Percentiles rank a stretch among this genome's conserved stretches.
Conservation (phyloP, 345 rosid genomes). For the Abelmoschus esculentus region DNA sequence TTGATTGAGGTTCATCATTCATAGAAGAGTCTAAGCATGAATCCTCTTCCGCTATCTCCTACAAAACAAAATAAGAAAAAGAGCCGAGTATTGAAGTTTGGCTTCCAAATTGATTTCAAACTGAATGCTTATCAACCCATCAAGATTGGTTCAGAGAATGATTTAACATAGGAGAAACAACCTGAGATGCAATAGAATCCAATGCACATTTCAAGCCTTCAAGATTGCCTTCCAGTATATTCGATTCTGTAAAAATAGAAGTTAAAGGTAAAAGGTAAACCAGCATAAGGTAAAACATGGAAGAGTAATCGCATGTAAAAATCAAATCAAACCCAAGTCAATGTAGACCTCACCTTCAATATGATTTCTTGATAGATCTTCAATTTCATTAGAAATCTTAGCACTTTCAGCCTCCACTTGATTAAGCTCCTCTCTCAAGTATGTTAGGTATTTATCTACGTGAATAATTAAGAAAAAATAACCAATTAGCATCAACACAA, state of each 20-base stretch:
- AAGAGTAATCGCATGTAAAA: background rate
- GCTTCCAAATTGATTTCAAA: background rate
- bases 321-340: background rate
- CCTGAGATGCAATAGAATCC: conserved; percentile 49
- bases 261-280: background rate
- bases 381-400: conserved; percentile 51
- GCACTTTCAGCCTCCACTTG: conserved; percentile 46
- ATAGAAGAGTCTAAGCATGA: conserved; percentile 17
- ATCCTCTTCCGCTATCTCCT: conserved; percentile 17
- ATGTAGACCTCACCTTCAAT: conserved; percentile 36
- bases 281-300: background rate
- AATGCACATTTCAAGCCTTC: conserved; percentile 49
- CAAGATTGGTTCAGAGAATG: background rate
- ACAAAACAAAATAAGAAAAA: background rate
- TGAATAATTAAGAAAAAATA: background rate
- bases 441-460: conserved; percentile 51
- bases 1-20: conserved; percentile 23
- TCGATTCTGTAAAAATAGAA: conserved; percentile 41
- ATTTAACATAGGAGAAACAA: conserved; percentile 19
- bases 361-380: conserved; percentile 42
- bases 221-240: conserved; percentile 46
- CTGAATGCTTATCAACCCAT: background rate
- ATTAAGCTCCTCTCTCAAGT: conserved; percentile 57
- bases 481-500: background rate
- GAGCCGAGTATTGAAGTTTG: background rate